Percentiles rank a stretch among this genome's conserved stretches.
These are phyloP conservation scores for Chlorociboria aeruginascens DNA, from an alignment of 495 filamentous ascomycete genomes.

Conservation along the genomic window DNA sequence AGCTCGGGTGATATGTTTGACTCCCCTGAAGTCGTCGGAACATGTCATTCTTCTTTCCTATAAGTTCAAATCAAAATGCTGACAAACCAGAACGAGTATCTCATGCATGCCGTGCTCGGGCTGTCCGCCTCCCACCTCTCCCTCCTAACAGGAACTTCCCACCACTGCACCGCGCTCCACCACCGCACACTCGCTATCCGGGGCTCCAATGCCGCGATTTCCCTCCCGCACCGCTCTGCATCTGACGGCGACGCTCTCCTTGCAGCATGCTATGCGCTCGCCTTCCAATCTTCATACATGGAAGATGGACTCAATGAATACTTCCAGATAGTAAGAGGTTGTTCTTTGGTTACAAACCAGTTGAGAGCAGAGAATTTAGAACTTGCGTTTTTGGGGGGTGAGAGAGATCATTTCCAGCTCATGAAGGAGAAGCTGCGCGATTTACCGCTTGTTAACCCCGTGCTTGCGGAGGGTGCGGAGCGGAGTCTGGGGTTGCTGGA, in stretches of 20 bases:
- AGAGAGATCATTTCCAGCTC: conserved; percentile 8
- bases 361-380: conserved; percentile 4
- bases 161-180: conserved; percentile 3
- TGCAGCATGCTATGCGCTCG: conserved; percentile 11
- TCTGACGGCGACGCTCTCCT: conserved; percentile 14
- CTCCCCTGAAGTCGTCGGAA: no score
- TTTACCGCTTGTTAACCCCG: conserved; percentile 9
- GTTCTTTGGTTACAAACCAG: conserved; percentile 5
- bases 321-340: conserved; percentile 14
- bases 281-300: conserved; percentile 17
- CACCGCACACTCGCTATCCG: conserved; percentile 13
- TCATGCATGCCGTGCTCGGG: conserved; percentile 17
- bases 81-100: conserved; percentile 11
- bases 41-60: background rate
- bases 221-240: background rate
- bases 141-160: conserved; percentile 2
- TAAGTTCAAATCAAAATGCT: background rate
- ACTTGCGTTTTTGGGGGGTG: conserved; percentile 5
- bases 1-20: no score
- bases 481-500: conserved; percentile 1
- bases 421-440: conserved; percentile 8
- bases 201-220: conserved; percentile 12
- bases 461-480: conserved; percentile 7
- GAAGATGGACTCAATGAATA: conserved; percentile 13
- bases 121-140: conserved; percentile 12